Evolutionary conservation across 305 asterid genomes (phyloP), one percentile per base, ranked within the genome.

Genomic region (Fraxinus floribunda): DNA sequence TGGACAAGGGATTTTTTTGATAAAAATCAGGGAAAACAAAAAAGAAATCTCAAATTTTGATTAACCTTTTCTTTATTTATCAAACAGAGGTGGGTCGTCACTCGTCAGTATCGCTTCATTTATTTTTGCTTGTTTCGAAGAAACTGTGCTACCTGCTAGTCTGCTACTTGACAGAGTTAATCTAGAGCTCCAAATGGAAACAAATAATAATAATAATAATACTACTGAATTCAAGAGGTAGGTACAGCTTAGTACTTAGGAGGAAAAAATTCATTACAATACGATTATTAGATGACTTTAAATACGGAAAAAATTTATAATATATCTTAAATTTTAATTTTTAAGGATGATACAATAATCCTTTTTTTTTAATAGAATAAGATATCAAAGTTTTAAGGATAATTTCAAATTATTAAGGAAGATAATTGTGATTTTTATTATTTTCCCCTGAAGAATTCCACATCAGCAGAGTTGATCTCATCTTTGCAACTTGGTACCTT

Each of bases 391-490:
- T 26, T 44, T 10, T 44, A 55, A 74, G 20, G 73, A 75, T 79
- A 7, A 68, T 24, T 13, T 26, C 77, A 22, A 39, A 66, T 3
- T 22, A 64, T 39, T 39, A 11, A 60, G 13, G 24, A 24, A 32
- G 24, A 30, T 5, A 55, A 9, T 10, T 46, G 7, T 73, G 57
- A 29, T 55, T 26, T 34, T 34, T 34, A 4, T 3, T 38, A 4
- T 49, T 20, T 34, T 80, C 80, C 73, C 22, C 29, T 73, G 49
- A 73, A 78, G 57, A 24, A 41, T 78, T 78, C 83, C 7, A 29
- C 32, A 80, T 86, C 87, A 83, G 82, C 86, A 55, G 57, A 71
- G 68, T 83, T 74, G 83, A 83, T 83, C 88, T 80, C 71, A 77
- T 76, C 52, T 64, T 77, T 10, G 4, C 52, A 44, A 44, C 49